Conservation (phyloP, 2,329 filamentous ascomycete genomes). For the Periconia sp. region DNA sequence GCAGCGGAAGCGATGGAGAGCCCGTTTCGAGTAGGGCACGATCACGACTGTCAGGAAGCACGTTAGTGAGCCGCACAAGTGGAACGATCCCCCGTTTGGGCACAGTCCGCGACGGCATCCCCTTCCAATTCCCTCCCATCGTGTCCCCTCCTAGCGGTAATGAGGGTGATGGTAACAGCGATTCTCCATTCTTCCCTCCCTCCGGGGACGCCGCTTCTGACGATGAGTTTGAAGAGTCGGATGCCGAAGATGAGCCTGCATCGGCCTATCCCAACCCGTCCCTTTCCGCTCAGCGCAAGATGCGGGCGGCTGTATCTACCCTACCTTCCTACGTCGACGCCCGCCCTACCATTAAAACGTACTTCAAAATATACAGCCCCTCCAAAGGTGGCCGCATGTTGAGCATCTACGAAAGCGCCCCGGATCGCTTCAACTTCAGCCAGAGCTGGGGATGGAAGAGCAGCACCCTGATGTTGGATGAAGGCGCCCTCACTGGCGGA, state of each 20-base stretch:
- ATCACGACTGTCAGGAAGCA: conserved; percentile 21
- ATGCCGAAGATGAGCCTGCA: conserved; percentile 28
- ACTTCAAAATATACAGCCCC: conserved; percentile 64
- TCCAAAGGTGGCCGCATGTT: conserved; percentile 60
- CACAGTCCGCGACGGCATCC: conserved; percentile 7
- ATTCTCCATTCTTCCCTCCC: conserved; percentile 23
- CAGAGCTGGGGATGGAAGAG: conserved; percentile 66
- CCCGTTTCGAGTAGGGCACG: conserved; percentile 29
- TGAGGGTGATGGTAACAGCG: conserved; percentile 12
- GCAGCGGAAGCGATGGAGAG: conserved; percentile 50
- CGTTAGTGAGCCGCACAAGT: conserved; percentile 21
- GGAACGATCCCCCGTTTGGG: conserved; percentile 15
- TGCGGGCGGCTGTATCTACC: conserved; percentile 37
- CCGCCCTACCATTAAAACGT: conserved; percentile 60
- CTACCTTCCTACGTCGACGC: conserved; percentile 58
- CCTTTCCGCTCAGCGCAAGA: conserved; percentile 20
- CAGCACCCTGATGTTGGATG: conserved; percentile 59
- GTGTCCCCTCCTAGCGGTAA: conserved; percentile 17
- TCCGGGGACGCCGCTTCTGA: conserved; percentile 20
- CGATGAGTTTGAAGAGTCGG: conserved; percentile 26
- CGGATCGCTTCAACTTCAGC: conserved; percentile 61
- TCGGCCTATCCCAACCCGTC: conserved; percentile 30
- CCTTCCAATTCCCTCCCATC: conserved; percentile 18
- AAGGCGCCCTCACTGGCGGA: conserved; percentile 33
- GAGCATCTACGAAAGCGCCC: conserved; percentile 60